Base-by-base conservation (phyloP, 805 yeast species). In the Kodamaea nitidulidarum region DNA sequence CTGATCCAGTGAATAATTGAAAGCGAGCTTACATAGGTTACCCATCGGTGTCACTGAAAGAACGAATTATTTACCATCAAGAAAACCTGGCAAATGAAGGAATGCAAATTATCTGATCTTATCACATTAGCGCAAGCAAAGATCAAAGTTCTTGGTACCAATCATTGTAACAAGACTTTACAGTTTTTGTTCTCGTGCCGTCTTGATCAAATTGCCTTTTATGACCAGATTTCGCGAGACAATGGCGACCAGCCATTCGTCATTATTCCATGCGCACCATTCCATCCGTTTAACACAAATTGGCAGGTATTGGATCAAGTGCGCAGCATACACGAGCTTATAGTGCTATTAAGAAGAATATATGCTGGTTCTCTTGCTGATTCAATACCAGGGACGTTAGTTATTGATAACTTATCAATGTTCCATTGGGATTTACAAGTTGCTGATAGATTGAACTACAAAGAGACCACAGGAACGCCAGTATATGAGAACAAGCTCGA, bases 381-480 rank as follows among this genome's bases (percentile, higher is more conserved):
- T 12, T 21, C 24, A 4, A 38, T 41, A 3, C 47, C 57, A 22
- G 47, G 48, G 22, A 56, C 57, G 15, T 24, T 61, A 8, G 40
- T 63, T 6, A 44, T 63, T 4, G 63, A 63, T 22, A 60, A 60
- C 44, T 27, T 65, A n/a, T 64, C 70, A 2, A 48, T 56, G n/a
- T 63, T 53, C 39, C 59, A 52, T 42, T 65, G 68, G 68, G 57
- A 57, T 6, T 42, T 58, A 25, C 53, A 50, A 35, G 20, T 43
- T 27, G 36, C 24, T 4, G 28, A 16, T 26, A 32, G 4, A 14
- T 34, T 24, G 12, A 35, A 47, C 32, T 43, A 34, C 26, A 18
- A 26, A 2, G 21, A 33, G 7, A 25, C 44, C 26, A 20, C 36
- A 41, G 53, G 35, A 18, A 41, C 17, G 11, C 32, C 18, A 12